Conservation (phyloP, 495 filamentous ascomycete species). For the Amphirosellinia nigrospora region DNA sequence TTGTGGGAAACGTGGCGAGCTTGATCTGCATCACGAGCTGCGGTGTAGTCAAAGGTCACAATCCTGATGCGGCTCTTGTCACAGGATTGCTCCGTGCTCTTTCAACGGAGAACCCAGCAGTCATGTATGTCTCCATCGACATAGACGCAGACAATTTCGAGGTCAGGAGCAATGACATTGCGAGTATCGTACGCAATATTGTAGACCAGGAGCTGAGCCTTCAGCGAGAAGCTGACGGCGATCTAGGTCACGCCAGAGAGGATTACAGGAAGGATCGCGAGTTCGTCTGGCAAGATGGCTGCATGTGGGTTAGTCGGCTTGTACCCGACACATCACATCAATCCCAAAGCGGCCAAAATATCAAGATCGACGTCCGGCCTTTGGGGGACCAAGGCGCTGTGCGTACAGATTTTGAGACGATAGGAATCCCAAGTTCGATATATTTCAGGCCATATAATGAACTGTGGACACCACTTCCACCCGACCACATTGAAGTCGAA, state of each 20-base stretch:
- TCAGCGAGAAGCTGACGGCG: slow-evolving; percentile 24
- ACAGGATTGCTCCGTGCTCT: slow-evolving; percentile 40
- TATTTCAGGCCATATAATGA: slow-evolving; percentile 33
- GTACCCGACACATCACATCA: slow-evolving; percentile 33
- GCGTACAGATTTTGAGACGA: slow-evolving; percentile 24
- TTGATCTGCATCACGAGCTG: slow-evolving; percentile 43
- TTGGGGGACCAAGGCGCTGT: slow-evolving; percentile 27
- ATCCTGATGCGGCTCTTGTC: slow-evolving; percentile 35
- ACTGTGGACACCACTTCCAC: slow-evolving; percentile 14
- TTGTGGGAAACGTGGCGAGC: slow-evolving; percentile 27
- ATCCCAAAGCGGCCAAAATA: not conserved
- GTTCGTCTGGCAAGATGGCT: slow-evolving; percentile 41
- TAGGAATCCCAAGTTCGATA: slow-evolving; percentile 32
- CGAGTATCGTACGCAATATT: not conserved
- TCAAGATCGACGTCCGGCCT: slow-evolving; percentile 17
- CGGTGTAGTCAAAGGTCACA: slow-evolving; percentile 29
- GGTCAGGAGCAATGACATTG: not conserved
- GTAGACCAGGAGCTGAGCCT: slow-evolving; percentile 6
- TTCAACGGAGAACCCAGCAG: slow-evolving; percentile 37
- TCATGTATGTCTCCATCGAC: slow-evolving; percentile 36
- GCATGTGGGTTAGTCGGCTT: slow-evolving; percentile 38
- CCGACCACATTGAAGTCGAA: slow-evolving; percentile 43
- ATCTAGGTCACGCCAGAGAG: not conserved
- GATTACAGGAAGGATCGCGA: slow-evolving; percentile 30
- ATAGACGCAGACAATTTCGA: slow-evolving; percentile 24